phyloP scores from a whole-genome alignment of 2,329 filamentous ascomycete species.

The Albifimbria verrucaria region DNA sequence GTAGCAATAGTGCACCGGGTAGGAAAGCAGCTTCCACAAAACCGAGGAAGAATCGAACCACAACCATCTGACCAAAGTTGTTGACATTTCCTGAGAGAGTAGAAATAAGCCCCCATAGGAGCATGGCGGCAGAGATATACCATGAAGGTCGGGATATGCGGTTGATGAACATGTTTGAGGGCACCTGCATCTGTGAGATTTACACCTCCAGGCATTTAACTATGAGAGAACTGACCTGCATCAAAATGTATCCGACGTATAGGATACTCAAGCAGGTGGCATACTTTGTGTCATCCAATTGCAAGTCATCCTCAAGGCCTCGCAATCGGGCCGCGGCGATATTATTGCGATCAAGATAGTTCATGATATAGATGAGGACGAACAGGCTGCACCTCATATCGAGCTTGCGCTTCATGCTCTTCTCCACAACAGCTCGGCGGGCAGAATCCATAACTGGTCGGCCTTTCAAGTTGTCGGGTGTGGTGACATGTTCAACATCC shows the following conservation, averaged over 20 bases:
- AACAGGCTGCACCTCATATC: conserved; percentile 64
- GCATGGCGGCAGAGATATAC: conserved; percentile 47
- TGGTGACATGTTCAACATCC: not conserved
- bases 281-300: conserved; percentile 53
- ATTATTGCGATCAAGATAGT: conserved; percentile 65
- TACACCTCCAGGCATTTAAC: conserved; percentile 46
- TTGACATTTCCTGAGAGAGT: conserved; percentile 47
- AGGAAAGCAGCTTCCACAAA: conserved; percentile 61
- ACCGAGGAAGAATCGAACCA: conserved; percentile 53
- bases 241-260: conserved; percentile 60
- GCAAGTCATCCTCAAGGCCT: conserved; percentile 57
- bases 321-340: conserved; percentile 62
- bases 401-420: conserved; percentile 63
- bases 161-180: conserved; percentile 53
- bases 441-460: conserved; percentile 32
- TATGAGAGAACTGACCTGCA: conserved; percentile 56
- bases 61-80: conserved; percentile 48
- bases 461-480: not conserved
- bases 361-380: conserved; percentile 68
- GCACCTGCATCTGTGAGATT: conserved; percentile 38
- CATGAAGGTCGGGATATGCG: conserved; percentile 42
- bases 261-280: conserved; percentile 58
- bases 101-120: conserved; percentile 56
- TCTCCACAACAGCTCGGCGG: conserved; percentile 53
- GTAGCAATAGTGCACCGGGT: conserved; percentile 57